Conservation (phyloP, 2,329 filamentous ascomycete genomes). For the Fusarium algeriense region DNA sequence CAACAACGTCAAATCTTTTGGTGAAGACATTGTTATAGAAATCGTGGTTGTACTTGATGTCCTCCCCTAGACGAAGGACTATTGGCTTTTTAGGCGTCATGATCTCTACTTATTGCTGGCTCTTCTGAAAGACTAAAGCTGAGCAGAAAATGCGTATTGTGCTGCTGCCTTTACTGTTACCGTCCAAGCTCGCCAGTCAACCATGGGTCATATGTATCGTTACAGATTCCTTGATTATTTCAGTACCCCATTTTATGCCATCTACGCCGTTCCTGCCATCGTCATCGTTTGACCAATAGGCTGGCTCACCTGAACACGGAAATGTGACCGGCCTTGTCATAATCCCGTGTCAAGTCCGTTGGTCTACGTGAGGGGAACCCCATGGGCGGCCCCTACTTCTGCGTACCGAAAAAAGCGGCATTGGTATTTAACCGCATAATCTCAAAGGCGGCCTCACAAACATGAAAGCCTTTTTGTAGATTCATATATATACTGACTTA, state of each 20-base stretch:
- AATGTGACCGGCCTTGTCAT: not conserved
- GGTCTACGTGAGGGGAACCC: not conserved
- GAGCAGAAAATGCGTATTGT: not conserved
- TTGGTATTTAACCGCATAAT: rapidly evolving
- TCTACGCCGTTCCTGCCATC: rapidly evolving
- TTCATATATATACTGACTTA: rapidly evolving
- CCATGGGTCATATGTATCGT: no score
- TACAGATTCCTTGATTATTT: no score
- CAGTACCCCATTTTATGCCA: not conserved
- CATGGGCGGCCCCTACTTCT: not conserved
- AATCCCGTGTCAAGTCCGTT: not conserved
- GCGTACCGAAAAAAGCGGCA: not conserved
- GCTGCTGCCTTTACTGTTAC: not conserved
- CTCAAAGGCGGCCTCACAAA: rapidly evolving
- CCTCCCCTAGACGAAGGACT: constrained; percentile 54
- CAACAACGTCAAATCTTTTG: constrained; percentile 56
- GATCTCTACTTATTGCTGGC: no score
- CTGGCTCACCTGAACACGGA: not conserved
- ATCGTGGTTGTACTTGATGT: constrained; percentile 61
- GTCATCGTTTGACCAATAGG: not conserved
- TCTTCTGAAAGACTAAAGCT: not conserved
- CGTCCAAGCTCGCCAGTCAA: not conserved
- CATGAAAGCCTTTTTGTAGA: rapidly evolving
- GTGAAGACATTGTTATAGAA: constrained; percentile 55
- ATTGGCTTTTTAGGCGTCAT: constrained; percentile 34